phyloP scores from a whole-genome alignment of 768 basidiomycete species.

The Leccinum variicolor region DNA sequence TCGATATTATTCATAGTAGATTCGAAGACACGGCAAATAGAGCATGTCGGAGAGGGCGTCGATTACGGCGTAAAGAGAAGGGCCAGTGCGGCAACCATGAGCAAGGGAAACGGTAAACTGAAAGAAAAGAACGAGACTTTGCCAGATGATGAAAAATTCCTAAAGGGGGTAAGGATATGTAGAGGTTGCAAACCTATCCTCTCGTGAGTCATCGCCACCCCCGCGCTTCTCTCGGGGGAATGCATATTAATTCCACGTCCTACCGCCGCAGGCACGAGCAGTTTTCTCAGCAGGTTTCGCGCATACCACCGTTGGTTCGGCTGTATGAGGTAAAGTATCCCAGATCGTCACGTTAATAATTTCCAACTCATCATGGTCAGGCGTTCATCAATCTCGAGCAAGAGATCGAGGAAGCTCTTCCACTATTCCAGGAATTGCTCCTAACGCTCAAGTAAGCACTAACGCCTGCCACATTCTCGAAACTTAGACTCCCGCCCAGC shows the following conservation, averaged over 20 bases:
- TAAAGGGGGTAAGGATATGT: constrained; percentile 88
- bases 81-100: constrained; percentile 13
- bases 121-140: constrained; percentile 37
- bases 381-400: constrained; percentile 72
- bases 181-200: constrained; percentile 77
- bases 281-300: constrained; percentile 60
- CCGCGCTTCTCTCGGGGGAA: neutral
- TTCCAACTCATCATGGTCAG: constrained; percentile 31
- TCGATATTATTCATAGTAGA: constrained; percentile 88
- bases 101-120: constrained; percentile 26
- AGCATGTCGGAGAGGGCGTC: constrained; percentile 80
- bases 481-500: constrained; percentile 11
- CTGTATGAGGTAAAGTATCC: constrained; percentile 62
- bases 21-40: constrained; percentile 67
- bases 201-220: constrained; percentile 52
- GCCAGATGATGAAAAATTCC: constrained; percentile 75
- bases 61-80: constrained; percentile 75
- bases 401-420: constrained; percentile 86
- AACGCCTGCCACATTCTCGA: constrained; percentile 9
- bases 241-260: neutral
- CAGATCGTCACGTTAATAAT: neutral
- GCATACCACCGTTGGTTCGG: constrained; percentile 58
- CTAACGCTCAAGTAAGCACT: constrained; percentile 55
- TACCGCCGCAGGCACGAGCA: constrained; percentile 62
- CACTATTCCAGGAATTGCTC: constrained; percentile 85